A percentile compares a stretch with the other conserved stretches of the same genome.
Evolutionary conservation across 2,329 filamentous ascomycete genomes (phyloP).

Genomic region (Pseudocercospora ulei): DNA sequence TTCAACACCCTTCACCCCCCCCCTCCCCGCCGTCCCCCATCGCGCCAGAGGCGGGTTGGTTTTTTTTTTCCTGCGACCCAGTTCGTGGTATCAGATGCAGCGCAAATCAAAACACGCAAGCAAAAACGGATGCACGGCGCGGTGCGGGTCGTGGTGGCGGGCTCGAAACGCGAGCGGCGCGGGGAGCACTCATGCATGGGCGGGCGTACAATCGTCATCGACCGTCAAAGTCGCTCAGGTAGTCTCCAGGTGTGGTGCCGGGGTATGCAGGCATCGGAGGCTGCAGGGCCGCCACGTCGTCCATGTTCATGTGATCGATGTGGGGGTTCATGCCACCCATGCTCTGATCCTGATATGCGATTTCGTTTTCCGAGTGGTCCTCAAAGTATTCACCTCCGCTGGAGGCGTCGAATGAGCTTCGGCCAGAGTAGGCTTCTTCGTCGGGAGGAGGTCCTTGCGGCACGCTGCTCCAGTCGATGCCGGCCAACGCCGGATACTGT

Average conservation of each 20-base stretch:
- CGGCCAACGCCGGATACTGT: constrained; percentile 88
- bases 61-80: constrained; percentile 1
- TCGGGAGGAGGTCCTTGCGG: constrained; percentile 43
- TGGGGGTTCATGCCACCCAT: constrained; percentile 22
- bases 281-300: constrained; percentile 19
- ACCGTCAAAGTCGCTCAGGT: constrained; percentile 33
- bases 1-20: not conserved
- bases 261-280: constrained; percentile 12
- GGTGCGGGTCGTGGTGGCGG: not conserved
- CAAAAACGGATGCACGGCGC: not conserved
- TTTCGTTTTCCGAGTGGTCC: constrained; percentile 52
- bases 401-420: constrained; percentile 72
- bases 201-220: constrained; percentile 24
- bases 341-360: constrained; percentile 24
- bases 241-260: constrained; percentile 25
- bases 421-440: constrained; percentile 54
- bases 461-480: constrained; percentile 74
- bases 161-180: not conserved
- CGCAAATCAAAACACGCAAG: constrained; percentile 3
- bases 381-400: constrained; percentile 60
- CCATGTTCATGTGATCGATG: constrained; percentile 17
- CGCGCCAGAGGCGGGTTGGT: too few species aligned
- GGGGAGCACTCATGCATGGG: not conserved
- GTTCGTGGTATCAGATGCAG: constrained; percentile 11
- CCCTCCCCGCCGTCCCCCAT: not conserved